Conservation (phyloP, 2,329 filamentous ascomycete genomes). For the Scedosporium aurantiacum region DNA sequence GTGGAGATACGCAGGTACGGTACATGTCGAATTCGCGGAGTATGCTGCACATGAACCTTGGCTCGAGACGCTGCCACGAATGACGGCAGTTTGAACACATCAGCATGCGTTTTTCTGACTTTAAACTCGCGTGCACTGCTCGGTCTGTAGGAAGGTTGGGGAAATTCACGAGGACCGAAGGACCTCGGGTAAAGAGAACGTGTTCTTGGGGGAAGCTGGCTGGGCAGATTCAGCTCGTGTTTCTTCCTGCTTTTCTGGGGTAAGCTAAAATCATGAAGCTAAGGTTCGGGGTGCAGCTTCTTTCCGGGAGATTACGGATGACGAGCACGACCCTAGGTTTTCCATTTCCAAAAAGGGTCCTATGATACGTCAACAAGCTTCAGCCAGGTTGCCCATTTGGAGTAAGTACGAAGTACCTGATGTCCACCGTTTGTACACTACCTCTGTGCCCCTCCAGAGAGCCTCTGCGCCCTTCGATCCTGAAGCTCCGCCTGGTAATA, state of each 20-base stretch:
- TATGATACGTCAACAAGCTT: too few relatives aligned
- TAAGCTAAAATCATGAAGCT: neutral
- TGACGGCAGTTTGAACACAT: neutral
- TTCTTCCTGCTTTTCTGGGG: neutral
- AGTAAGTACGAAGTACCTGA: too few relatives aligned
- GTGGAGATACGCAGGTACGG: neutral
- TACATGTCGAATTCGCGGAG: neutral
- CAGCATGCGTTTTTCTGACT: neutral
- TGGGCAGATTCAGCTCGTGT: neutral
- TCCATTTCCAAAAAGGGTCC: too few relatives aligned
- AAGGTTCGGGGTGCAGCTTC: neutral
- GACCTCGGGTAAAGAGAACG: neutral
- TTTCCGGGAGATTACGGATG: neutral
- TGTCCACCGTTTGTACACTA: too few relatives aligned
- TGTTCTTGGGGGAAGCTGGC: neutral
- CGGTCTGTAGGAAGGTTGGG: neutral
- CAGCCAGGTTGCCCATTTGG: too few relatives aligned
- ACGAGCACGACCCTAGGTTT: neutral
- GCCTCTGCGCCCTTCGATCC: neutral
- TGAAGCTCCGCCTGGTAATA: constrained; percentile 1
- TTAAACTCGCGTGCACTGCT: neutral
- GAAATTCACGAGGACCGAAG: neutral
- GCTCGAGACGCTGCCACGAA: neutral
- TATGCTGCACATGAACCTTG: neutral
- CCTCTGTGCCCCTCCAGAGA: neutral